A percentile compares a stretch with the other conserved stretches of the same genome.
Evolutionary conservation across 768 basidiomycete species (phyloP).

Genomic region (Serendipita vermifera): DNA sequence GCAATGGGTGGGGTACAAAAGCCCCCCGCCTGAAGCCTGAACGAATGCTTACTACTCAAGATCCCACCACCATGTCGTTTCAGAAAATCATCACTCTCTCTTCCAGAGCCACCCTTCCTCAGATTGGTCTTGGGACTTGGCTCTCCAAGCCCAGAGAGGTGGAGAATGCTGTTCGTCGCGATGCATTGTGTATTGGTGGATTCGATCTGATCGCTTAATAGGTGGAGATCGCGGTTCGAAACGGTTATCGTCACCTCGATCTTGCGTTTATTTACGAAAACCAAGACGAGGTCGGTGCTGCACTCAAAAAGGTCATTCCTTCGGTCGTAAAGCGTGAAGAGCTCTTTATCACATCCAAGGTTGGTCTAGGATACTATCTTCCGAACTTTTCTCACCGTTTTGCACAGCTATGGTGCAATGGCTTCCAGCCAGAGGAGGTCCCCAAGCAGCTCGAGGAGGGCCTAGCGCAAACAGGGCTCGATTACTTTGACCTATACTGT

Average conservation of each 20-base stretch:
- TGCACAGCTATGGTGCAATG: slow-evolving; percentile 61
- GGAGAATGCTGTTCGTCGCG: slow-evolving; percentile 45
- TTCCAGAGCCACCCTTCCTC: slow-evolving; percentile 46
- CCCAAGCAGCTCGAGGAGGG: slow-evolving; percentile 68
- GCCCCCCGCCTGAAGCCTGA: too few species aligned
- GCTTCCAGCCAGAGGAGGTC: slow-evolving; percentile 51
- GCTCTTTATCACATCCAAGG: slow-evolving; percentile 32
- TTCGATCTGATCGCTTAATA: slow-evolving; percentile 19
- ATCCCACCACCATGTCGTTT: slow-evolving; percentile 33
- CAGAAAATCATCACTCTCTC: slow-evolving; percentile 29
- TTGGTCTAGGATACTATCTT: slow-evolving; percentile 11
- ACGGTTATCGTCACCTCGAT: slow-evolving; percentile 77
- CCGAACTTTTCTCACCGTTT: neutral
- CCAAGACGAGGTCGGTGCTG: slow-evolving; percentile 50
- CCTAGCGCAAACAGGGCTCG: slow-evolving; percentile 52
- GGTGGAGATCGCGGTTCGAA: slow-evolving; percentile 63
- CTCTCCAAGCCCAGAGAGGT: slow-evolving; percentile 63
- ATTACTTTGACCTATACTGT: slow-evolving; percentile 76
- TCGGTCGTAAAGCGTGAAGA: slow-evolving; percentile 69
- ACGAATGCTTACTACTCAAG: too few species aligned
- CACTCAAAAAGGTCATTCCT: slow-evolving; percentile 63
- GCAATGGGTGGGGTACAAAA: too few species aligned
- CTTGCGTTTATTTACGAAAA: slow-evolving; percentile 69
- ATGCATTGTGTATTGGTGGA: neutral
- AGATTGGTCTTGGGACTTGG: slow-evolving; percentile 79